Evolutionary conservation across 208 protist species (phyloP), one percentile per base, ranked within the genome.

Genomic region (Porcisia deanei): DNA sequence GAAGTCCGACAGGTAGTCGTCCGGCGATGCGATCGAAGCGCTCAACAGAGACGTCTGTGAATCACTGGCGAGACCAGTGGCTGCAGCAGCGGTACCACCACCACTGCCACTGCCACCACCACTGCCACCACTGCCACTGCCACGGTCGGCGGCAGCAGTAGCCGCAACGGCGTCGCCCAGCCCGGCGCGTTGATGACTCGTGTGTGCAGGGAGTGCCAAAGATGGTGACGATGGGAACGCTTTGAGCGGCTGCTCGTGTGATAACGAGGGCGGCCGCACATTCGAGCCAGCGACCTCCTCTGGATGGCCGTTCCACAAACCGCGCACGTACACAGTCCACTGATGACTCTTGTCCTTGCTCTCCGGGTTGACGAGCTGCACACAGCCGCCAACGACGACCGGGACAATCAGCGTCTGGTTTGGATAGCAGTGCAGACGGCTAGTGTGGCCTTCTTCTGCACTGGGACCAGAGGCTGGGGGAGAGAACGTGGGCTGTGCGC

Each of bases 301-400:
- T 4, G 82, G 82, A 59, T 88, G 65, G 9, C 85, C 89, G 67
- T 94, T 93, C 83, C 89, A 90, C 34, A 97, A 72, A 2, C 93
- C 93, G 22, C 93, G 93, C 53, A 97, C 82, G 78, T 97, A 97
- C n/a, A 97, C 93, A 16, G 91, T 95, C 91, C 93, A 97, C 63
- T 83, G 78, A 54, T 95, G 91, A 77, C 89, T 94, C 71, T 88
- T 88, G 57, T 95, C 86, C 25, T 87, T 80, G 80, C 81, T 92
- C 52, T 91, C 88, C 30, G 78, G 81, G 69, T 91, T 87, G 37
- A 92, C 77, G 34, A 94, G 87, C 59, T 85, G 82, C 60, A 92
- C 88, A 68, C 85, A 88, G 65, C 89, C 87, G 68, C 90, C 89
- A 37, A 94, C 93, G 25, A 97, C 82, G 53, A 97, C 45, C 8